These are phyloP conservation scores for Myrmaecium sp. DNA, from an alignment of 2,329 filamentous ascomycete genomes.

Conservation along the genomic window DNA sequence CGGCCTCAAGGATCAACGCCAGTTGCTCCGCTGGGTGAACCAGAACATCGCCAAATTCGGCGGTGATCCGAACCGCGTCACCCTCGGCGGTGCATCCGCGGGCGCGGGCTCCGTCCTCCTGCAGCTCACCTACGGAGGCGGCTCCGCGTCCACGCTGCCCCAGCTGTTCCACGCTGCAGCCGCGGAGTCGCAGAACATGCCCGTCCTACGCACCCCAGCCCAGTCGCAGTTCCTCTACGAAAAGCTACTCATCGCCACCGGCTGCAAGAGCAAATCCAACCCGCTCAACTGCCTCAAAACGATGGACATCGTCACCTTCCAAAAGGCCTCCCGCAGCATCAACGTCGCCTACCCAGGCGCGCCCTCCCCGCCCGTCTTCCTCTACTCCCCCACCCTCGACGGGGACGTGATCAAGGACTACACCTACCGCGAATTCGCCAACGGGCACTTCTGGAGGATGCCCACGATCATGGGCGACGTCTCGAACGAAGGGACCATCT, in stretches of 20 bases:
- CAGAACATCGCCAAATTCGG: slow-evolving; percentile 21
- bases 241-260: slow-evolving; percentile 15
- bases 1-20: slow-evolving; percentile 20
- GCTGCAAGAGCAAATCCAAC: slow-evolving; percentile 12
- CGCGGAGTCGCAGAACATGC: slow-evolving; percentile 20
- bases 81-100: slow-evolving; percentile 21
- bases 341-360: slow-evolving; percentile 22
- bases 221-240: slow-evolving; percentile 27
- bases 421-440: slow-evolving; percentile 19
- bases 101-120: slow-evolving; percentile 22
- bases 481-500: slow-evolving; percentile 26
- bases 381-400: slow-evolving; percentile 27
- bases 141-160: too few species aligned
- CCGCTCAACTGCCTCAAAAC: slow-evolving; percentile 21
- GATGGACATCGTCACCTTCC: slow-evolving; percentile 20
- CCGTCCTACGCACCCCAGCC: slow-evolving; percentile 19
- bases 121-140: slow-evolving; percentile 20
- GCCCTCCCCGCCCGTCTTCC: slow-evolving; percentile 17
- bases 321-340: slow-evolving; percentile 18
- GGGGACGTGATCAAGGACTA: slow-evolving; percentile 24
- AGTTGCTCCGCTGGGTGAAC: slow-evolving; percentile 19
- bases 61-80: slow-evolving; percentile 22
- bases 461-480: slow-evolving; percentile 27
- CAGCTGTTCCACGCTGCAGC: slow-evolving; percentile 20
- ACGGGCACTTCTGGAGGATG: slow-evolving; percentile 22